A percentile compares a stretch with the other conserved stretches of the same genome.
Conservation (phyloP, 768 basidiomycete genomes). For the Suillus brevipes region DNA sequence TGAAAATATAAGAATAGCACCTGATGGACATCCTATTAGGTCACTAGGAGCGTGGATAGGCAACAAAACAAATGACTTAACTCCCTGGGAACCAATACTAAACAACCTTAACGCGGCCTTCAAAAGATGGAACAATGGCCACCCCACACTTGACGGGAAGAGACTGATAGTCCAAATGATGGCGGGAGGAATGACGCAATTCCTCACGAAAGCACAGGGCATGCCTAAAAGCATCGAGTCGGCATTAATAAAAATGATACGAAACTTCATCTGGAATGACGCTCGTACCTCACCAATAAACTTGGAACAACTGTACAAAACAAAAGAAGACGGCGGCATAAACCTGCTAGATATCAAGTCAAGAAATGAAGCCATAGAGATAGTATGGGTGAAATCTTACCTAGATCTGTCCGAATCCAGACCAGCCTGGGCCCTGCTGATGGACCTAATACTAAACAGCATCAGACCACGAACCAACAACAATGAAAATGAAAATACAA, state of each 20-base stretch:
- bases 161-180: constrained; percentile 28
- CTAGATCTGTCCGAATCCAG: neutral
- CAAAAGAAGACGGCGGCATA: constrained; percentile 9
- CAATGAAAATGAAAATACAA: too few relatives aligned
- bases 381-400: constrained; percentile 1
- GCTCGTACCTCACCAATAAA: neutral
- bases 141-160: neutral
- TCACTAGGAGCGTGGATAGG: neutral
- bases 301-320: neutral
- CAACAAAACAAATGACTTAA: neutral
- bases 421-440: neutral
- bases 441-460: too few relatives aligned
- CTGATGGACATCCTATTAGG: neutral
- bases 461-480: too few relatives aligned
- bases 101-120: constrained; percentile 8
- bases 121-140: constrained; percentile 1
- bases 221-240: constrained; percentile 33
- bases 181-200: constrained; percentile 36
- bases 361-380: constrained; percentile 1
- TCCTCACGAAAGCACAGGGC: constrained; percentile 34
- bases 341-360: constrained; percentile 9
- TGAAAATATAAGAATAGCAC: neutral
- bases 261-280: constrained; percentile 16
- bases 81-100: constrained; percentile 7
- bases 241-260: neutral